Conservation (phyloP, 352 stramenopile species). For the Pythium pyrilobum region DNA sequence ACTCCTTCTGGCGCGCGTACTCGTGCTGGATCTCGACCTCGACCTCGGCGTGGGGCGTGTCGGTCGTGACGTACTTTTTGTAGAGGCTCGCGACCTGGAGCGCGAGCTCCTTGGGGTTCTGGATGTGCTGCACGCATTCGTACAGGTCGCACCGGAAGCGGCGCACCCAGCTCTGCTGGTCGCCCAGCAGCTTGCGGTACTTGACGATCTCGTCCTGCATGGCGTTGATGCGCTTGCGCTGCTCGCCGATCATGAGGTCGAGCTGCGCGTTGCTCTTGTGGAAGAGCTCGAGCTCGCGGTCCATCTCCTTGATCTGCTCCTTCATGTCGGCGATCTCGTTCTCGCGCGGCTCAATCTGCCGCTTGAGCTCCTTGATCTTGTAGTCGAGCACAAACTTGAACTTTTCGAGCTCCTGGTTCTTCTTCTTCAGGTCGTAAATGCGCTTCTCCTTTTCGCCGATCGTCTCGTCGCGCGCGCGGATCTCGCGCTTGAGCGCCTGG, state of each 20-base stretch:
- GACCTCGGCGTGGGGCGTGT: slow-evolving; percentile 38
- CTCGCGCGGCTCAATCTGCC: slow-evolving; percentile 90
- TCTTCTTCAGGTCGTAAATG: slow-evolving; percentile 95
- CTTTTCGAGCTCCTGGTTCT: slow-evolving; percentile 95
- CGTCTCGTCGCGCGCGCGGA: slow-evolving; percentile 91
- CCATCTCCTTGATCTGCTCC: slow-evolving; percentile 94
- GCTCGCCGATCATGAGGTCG: slow-evolving; percentile 92
- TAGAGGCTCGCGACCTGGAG: slow-evolving; percentile 66
- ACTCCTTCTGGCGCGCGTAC: slow-evolving; percentile 90
- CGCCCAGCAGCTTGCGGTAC: slow-evolving; percentile 46
- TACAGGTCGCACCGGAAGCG: slow-evolving; percentile 86
- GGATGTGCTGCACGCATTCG: slow-evolving; percentile 65
- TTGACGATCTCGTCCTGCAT: slow-evolving; percentile 79
- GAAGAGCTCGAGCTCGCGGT: slow-evolving; percentile 93
- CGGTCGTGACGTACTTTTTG: slow-evolving; percentile 60
- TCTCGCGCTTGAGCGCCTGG: slow-evolving; percentile 92
- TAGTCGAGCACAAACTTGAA: slow-evolving; percentile 95
- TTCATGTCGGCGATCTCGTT: slow-evolving; percentile 94
- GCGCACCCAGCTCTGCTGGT: slow-evolving; percentile 60
- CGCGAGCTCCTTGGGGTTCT: slow-evolving; percentile 77
- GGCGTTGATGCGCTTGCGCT: slow-evolving; percentile 77
- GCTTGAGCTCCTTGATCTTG: slow-evolving; percentile 90
- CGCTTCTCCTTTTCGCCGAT: slow-evolving; percentile 94
- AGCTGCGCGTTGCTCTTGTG: slow-evolving; percentile 92
- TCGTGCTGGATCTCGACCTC: slow-evolving; percentile 75